phyloP scores from a whole-genome alignment of 306 rosid species.

The Dryas drummondii region DNA sequence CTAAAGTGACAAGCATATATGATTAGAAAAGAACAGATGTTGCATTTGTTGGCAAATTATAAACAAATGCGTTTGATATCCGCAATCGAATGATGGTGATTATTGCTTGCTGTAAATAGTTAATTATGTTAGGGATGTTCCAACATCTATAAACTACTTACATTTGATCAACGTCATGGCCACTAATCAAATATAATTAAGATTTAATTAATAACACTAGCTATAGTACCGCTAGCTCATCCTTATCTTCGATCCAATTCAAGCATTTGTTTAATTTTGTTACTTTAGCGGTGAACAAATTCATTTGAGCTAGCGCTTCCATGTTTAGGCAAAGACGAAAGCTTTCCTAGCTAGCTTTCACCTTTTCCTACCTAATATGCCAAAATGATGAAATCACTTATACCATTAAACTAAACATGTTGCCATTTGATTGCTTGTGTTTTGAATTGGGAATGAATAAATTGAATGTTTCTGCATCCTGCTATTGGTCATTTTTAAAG shows the following conservation, averaged over 20 bases:
- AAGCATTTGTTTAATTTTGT: not conserved
- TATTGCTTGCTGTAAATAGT: not conserved
- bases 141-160: not conserved
- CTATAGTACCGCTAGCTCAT: not conserved
- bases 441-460: not conserved
- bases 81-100: not conserved
- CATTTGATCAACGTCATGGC: not conserved
- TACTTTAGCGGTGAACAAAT: not conserved
- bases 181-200: constrained; percentile 1
- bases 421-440: constrained; percentile 8
- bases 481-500: not conserved
- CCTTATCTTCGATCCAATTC: constrained; percentile 7
- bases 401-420: not conserved
- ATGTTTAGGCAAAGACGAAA: constrained; percentile 11
- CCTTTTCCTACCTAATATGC: not conserved
- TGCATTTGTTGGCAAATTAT: not conserved
- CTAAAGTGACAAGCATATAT: not conserved
- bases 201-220: not conserved
- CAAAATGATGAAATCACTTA: constrained; percentile 1
- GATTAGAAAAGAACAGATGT: not conserved
- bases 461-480: not conserved
- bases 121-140: constrained; percentile 5
- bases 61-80: constrained; percentile 7
- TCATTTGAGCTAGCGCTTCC: not conserved
- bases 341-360: not conserved